Percentiles rank a stretch among this genome's conserved stretches.
Conservation (phyloP, 2,329 filamentous ascomycete genomes). For the Ceratocystis lukuohia region DNA sequence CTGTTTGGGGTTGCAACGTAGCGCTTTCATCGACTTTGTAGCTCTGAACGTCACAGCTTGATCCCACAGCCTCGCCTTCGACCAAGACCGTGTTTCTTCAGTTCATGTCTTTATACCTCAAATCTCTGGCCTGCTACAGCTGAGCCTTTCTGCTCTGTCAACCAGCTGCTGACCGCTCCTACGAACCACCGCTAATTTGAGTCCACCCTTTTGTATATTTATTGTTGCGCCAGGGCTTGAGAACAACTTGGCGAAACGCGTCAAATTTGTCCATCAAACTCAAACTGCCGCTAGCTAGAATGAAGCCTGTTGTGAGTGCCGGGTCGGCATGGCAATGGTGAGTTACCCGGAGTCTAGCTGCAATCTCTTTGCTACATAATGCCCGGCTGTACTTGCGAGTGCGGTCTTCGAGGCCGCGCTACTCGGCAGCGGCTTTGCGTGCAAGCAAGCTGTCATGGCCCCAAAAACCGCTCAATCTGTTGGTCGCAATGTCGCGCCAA, state of each 20-base stretch:
- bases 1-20: not conserved
- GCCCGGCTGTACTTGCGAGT: not conserved
- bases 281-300: conserved; percentile 38
- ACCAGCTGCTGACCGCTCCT: conserved; percentile 8
- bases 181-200: not conserved
- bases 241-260: not conserved
- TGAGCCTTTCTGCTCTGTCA: conserved; percentile 23
- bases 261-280: not conserved
- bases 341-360: conserved; percentile 26
- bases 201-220: not conserved
- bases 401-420: not conserved
- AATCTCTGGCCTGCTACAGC: not conserved
- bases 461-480: not conserved
- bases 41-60: conserved; percentile 2
- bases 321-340: conserved; percentile 95
- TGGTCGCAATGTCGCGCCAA: not conserved
- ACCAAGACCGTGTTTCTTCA: not conserved
- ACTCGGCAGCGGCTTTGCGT: not conserved
- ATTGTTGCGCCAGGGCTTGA: not conserved
- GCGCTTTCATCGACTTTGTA: not conserved
- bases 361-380: not conserved
- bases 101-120: not conserved
- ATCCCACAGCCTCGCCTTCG: not conserved
- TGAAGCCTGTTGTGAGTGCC: conserved; percentile 90
- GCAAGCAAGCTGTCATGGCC: not conserved